Conservation (phyloP, 129 eudicot species). For the Calendula officinalis region DNA sequence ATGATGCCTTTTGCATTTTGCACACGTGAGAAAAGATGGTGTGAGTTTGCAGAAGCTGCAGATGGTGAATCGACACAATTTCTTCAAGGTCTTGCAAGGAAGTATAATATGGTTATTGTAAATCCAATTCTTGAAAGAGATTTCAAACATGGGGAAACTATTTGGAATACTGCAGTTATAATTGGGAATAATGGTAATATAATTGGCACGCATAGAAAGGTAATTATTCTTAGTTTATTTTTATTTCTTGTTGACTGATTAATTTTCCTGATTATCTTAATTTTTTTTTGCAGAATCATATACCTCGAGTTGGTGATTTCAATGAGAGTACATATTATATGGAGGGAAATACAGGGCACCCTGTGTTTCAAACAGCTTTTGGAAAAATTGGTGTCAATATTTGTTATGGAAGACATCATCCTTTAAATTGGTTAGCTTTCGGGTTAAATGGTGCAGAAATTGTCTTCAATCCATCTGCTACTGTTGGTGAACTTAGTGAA, state of each 20-base stretch:
- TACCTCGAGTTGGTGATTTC: conserved; percentile 96
- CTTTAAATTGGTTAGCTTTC: conserved; percentile 94
- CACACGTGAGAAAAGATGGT: conserved; percentile 98
- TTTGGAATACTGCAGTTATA: conserved; percentile 92
- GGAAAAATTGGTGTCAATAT: conserved; percentile 94
- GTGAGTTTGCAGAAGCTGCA: conserved; percentile 92
- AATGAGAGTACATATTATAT: conserved; percentile 97
- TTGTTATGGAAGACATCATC: conserved; percentile 99
- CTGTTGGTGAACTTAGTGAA: conserved; percentile 99
- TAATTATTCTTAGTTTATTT: conserved; percentile 24
- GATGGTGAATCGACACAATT: conserved; percentile 93
- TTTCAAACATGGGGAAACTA: conserved; percentile 76
- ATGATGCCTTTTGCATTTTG: conserved; percentile 99
- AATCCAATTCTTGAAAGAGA: conserved; percentile 96
- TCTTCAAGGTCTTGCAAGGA: conserved; percentile 79
- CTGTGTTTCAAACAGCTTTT: conserved; percentile 86
- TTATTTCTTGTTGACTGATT: not conserved
- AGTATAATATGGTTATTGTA: conserved; percentile 87
- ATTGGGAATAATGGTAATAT: conserved; percentile 96
- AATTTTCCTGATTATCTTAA: not conserved
- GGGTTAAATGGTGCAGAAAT: conserved; percentile 98
- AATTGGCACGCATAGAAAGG: conserved; percentile 94
- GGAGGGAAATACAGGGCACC: conserved; percentile 99
- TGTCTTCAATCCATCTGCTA: conserved; percentile 96
- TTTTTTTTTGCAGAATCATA: conserved; percentile 70